Base-by-base conservation (phyloP, 2,329 filamentous ascomycete genomes). In the Aureobasidium sp. region DNA sequence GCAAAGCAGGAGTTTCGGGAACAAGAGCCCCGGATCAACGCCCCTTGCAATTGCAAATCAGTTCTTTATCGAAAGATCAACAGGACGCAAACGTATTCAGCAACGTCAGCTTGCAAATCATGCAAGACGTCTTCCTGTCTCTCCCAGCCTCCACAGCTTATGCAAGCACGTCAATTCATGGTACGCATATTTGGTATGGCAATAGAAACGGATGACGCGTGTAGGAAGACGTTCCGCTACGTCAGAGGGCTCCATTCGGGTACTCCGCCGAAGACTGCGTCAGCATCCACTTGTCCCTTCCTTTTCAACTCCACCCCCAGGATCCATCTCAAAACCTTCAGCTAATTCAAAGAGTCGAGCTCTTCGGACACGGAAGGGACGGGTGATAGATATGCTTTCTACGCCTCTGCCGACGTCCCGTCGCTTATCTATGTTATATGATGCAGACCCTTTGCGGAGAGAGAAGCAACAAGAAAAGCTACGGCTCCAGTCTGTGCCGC, bases 91-190 rank as follows among this genome's bases (percentile, higher is more conserved):
- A 47, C 54, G 54, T 41, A 32, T 47, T 37, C 54, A 30, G 53
- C 41, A 58, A 58, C 54, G 54, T 58, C 54, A 58, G 39, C 42
- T 37, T 32, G 52, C 29, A 55, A 55, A 44, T 55, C 37, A 9
- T 42, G 27, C 27, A 49, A 34, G 9, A 44, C 16, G 52, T 44
- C 34, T 58, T 32, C 13, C 21, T 21, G 21, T 21, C 21, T 21
- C 11, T 16, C 16, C 9, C 53, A 57, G 41, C 41, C 41, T 37
- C 54, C 42, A 47, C 42, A 29, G 10, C 39, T 16, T 30, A 39
- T 42, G 37, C 34, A 54, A 30, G 29, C 34, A 37, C 44, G 21
- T 6, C 36, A 57, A 32, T 44, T n/a, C 36, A 21, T 21, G 21
- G 21, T 21, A 21, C 21, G 21, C 21, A 21, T 21, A 21, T 54